These are phyloP conservation scores for Arabidopsis arenosa DNA, from an alignment of 345 rosid species.

Conservation along the genomic window DNA sequence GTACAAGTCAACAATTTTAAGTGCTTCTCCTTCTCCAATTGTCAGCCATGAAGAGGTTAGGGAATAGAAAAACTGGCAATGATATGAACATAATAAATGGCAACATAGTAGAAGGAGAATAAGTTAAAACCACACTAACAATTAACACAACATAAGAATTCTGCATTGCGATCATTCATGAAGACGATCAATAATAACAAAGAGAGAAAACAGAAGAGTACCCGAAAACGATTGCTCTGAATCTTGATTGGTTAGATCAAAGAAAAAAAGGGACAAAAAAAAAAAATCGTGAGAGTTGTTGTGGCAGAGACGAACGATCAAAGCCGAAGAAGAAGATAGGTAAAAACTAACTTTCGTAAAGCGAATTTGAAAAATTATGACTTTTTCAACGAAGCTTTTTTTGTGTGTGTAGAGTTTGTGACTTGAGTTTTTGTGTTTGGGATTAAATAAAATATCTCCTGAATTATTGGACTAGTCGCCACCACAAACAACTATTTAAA, in stretches of 20 bases:
- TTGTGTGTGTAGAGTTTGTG: neutral
- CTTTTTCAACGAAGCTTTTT: conserved; percentile 20
- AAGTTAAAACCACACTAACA: neutral
- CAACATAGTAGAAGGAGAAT: neutral
- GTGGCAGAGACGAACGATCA: conserved; percentile 17
- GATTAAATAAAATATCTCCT: conserved; percentile 12
- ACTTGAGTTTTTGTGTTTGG: neutral
- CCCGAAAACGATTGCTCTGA: conserved; percentile 8
- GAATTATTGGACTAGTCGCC: conserved; percentile 6
- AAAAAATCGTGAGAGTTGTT: neutral
- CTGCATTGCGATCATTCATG: conserved; percentile 17
- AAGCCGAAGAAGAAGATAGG: conserved; percentile 4
- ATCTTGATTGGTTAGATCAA: neutral
- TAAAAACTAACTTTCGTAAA: neutral
- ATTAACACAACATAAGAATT: neutral
- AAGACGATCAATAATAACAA: neutral
- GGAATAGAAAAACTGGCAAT: neutral
- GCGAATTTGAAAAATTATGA: neutral
- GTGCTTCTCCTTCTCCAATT: neutral
- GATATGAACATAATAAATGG: neutral
- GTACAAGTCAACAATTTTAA: conserved; percentile 23
- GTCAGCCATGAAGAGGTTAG: neutral
- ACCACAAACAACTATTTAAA: neutral
- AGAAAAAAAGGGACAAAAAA: neutral
- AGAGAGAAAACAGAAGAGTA: neutral